phyloP scores from a whole-genome alignment of 2,329 filamentous ascomycete genomes.

The Apiospora marii region DNA sequence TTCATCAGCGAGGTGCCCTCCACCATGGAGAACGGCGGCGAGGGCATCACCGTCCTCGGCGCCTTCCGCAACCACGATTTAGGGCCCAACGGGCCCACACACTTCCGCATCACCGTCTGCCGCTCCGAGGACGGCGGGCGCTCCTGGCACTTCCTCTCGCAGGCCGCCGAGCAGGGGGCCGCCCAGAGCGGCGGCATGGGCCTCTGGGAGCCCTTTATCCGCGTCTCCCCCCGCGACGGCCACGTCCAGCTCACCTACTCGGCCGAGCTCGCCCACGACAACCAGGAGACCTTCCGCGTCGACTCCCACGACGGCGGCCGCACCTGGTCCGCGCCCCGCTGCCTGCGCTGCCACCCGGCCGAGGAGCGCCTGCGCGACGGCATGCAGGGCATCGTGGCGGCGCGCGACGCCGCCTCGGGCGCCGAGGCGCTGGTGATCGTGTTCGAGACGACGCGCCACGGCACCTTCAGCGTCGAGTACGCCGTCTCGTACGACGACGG shows the following conservation, averaged over 20 bases:
- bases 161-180: conserved; percentile 52
- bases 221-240: conserved; percentile 42
- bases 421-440: conserved; percentile 52
- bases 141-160: conserved; percentile 52
- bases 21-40: conserved; percentile 22
- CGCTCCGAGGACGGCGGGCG: conserved; percentile 52
- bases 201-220: conserved; percentile 60
- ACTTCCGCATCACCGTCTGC: conserved; percentile 60
- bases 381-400: conserved; percentile 52
- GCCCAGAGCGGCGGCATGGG: conserved; percentile 51
- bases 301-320: conserved; percentile 51
- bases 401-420: conserved; percentile 37
- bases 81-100: conserved; percentile 44
- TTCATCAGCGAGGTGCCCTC: conserved; percentile 52
- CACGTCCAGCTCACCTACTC: conserved; percentile 55
- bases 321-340: conserved; percentile 52
- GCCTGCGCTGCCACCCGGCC: conserved; percentile 46
- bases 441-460: conserved; percentile 53
- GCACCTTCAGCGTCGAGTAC: conserved; percentile 52
- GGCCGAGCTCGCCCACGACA: conserved; percentile 52
- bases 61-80: conserved; percentile 58
- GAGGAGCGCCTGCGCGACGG: conserved; percentile 49
- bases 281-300: conserved; percentile 59
- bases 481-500: conserved; percentile 54
- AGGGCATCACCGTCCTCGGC: conserved; percentile 46